Percentiles rank a stretch among this genome's conserved stretches.
phyloP scores from a whole-genome alignment of 1,284 basidiomycete species.

The Tilletia setariae region DNA sequence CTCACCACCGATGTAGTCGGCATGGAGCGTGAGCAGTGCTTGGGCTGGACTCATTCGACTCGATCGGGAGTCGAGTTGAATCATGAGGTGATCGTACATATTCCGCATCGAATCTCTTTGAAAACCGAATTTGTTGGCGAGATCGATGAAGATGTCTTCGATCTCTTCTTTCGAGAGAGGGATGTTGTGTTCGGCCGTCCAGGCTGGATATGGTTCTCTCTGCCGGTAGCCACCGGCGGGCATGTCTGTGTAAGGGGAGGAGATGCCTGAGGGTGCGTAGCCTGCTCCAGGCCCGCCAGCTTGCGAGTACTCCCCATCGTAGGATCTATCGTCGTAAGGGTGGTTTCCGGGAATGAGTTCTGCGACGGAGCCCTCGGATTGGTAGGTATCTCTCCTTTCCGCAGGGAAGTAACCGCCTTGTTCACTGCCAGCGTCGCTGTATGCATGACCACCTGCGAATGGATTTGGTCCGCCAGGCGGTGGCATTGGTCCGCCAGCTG shows the following conservation, averaged over 20 bases:
- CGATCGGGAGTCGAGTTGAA: conserved; percentile 71
- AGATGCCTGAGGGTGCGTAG: conserved; percentile 24
- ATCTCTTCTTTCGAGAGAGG: conserved; percentile 98
- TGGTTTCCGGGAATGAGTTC: conserved; percentile 41
- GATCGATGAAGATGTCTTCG: conserved; percentile 95
- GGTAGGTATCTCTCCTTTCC: conserved; percentile 45
- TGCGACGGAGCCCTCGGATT: conserved; percentile 44
- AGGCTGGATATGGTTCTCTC: conserved; percentile 81
- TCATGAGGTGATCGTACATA: conserved; percentile 95
- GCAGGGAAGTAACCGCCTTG: conserved; percentile 37
- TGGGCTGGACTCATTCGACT: conserved; percentile 90
- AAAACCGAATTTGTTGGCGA: conserved; percentile 98
- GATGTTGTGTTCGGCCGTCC: conserved; percentile 85
- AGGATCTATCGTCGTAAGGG: conserved; percentile 45
- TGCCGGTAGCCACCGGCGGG: conserved; percentile 30
- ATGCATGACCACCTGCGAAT: conserved; percentile 39
- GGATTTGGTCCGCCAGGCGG: conserved; percentile 28
- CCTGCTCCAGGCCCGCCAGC: conserved; percentile 24
- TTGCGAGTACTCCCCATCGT: conserved; percentile 38
- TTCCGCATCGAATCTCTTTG: conserved; percentile 71
- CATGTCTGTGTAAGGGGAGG: conserved; percentile 20
- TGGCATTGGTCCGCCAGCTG: conserved; percentile 4
- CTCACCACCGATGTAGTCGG: conserved; percentile 95
- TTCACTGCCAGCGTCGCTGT: conserved; percentile 41
- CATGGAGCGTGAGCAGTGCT: conserved; percentile 84